phyloP scores from a whole-genome alignment of 768 basidiomycete species.

The Podaxis carcinomalis region DNA sequence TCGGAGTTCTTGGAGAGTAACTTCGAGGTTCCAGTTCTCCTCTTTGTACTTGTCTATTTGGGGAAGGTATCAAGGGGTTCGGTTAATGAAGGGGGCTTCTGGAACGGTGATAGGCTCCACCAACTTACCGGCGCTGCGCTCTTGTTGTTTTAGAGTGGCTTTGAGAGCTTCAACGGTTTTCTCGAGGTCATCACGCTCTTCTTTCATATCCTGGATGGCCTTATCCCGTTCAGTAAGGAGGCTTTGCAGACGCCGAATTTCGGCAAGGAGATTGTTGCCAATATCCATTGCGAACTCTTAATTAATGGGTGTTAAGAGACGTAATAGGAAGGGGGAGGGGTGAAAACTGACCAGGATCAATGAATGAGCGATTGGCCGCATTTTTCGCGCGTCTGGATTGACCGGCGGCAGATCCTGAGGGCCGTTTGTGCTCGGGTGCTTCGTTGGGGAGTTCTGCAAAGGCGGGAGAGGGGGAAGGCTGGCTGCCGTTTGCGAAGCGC shows the following conservation, averaged over 20 bases:
- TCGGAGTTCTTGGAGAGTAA: slow-evolving; percentile 82
- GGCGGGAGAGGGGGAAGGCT: slow-evolving; percentile 40
- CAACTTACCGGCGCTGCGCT: slow-evolving; percentile 69
- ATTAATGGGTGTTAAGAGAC: slow-evolving; percentile 12
- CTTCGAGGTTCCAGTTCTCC: slow-evolving; percentile 99
- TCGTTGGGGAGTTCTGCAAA: slow-evolving; percentile 52
- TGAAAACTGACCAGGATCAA: slow-evolving; percentile 70
- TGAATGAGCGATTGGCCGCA: slow-evolving; percentile 75
- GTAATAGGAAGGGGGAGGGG: not conserved
- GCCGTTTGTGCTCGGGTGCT: slow-evolving; percentile 58
- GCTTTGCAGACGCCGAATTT: slow-evolving; percentile 88
- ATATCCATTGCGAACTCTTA: slow-evolving; percentile 98
- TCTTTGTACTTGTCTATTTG: slow-evolving; percentile 90
- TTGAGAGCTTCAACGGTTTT: slow-evolving; percentile 71
- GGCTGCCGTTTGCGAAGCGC: slow-evolving; percentile 41
- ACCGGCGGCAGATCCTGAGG: slow-evolving; percentile 68
- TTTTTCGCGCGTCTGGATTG: slow-evolving; percentile 90
- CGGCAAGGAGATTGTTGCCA: slow-evolving; percentile 85
- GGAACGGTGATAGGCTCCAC: not conserved
- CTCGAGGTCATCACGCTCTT: slow-evolving; percentile 88
- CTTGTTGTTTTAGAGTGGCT: slow-evolving; percentile 71
- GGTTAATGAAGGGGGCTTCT: slow-evolving; percentile 1
- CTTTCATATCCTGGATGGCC: slow-evolving; percentile 85
- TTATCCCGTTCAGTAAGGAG: slow-evolving; percentile 91
- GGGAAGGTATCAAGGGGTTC: not conserved